Conservation (phyloP, 495 filamentous ascomycete genomes). For the Neurospora cerealis region DNA sequence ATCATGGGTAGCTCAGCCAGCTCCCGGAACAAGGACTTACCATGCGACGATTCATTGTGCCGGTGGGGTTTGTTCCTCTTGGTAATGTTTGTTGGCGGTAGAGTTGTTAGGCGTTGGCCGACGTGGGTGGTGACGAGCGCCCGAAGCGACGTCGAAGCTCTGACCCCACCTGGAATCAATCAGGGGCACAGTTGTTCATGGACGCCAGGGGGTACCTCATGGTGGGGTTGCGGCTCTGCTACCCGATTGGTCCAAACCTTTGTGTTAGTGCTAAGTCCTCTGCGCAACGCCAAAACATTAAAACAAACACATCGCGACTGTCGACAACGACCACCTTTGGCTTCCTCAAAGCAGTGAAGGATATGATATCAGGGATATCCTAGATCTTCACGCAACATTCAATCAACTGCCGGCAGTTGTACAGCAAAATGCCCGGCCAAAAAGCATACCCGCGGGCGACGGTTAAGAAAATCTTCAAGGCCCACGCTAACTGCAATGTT, state of each 20-base stretch:
- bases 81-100: not conserved
- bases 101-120: not conserved
- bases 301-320: not conserved
- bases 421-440: conserved; percentile 40
- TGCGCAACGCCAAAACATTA: not conserved
- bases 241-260: conserved; percentile 9
- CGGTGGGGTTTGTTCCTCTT: not conserved
- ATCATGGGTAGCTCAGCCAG: not conserved
- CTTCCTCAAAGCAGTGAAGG: not conserved
- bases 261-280: not conserved
- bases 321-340: not conserved
- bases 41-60: conserved; percentile 30
- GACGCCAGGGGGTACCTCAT: not conserved
- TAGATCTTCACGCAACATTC: not conserved
- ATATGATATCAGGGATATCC: not conserved
- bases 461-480: conserved; percentile 81
- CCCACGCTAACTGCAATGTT: conserved; percentile 67
- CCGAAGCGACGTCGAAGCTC: conserved; percentile 1
- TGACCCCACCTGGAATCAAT: not conserved
- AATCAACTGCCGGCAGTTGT: not conserved
- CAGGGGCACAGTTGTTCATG: conserved; percentile 3
- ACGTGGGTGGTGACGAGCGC: not conserved
- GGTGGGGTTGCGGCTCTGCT: conserved; percentile 5
- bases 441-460: conserved; percentile 79
- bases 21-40: conserved; percentile 9